Conservation (phyloP, 2,329 filamentous ascomycete genomes). For the Escovopsis sp. region DNA sequence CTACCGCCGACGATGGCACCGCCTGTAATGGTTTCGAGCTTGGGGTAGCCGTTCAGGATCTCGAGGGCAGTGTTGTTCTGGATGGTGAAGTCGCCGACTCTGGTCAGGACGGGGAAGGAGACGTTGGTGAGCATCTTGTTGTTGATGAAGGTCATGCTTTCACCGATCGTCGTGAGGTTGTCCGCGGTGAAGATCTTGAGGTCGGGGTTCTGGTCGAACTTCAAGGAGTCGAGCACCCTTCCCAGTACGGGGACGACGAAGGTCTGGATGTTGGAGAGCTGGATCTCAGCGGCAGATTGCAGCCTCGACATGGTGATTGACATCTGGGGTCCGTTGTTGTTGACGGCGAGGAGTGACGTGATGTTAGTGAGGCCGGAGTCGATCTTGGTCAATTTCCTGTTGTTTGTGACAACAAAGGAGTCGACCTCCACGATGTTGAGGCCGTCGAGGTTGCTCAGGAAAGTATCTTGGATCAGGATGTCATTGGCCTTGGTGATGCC, state of each 20-base stretch:
- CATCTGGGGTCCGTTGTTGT: conserved; percentile 64
- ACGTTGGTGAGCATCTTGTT: conserved; percentile 56
- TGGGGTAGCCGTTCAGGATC: conserved; percentile 50
- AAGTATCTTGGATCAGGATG: conserved; percentile 74
- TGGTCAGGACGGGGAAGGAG: conserved; percentile 50
- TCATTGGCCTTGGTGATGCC: conserved; percentile 51
- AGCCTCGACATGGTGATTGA: conserved; percentile 65
- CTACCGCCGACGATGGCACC: conserved; percentile 74
- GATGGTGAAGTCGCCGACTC: conserved; percentile 63
- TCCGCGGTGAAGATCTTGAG: conserved; percentile 46
- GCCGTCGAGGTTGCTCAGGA: conserved; percentile 61
- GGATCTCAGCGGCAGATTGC: conserved; percentile 34
- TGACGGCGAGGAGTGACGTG: conserved; percentile 53
- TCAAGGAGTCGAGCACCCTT: conserved; percentile 62
- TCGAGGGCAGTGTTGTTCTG: conserved; percentile 75
- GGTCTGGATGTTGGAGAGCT: conserved; percentile 60
- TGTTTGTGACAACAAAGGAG: conserved; percentile 78
- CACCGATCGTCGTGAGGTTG: conserved; percentile 54
- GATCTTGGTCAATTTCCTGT: conserved; percentile 62
- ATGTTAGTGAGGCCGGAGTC: conserved; percentile 67
- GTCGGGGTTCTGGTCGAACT: conserved; percentile 64
- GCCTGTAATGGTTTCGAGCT: conserved; percentile 56
- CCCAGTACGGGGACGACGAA: conserved; percentile 60
- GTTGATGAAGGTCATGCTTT: conserved; percentile 44
- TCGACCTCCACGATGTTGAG: conserved; percentile 65